These are phyloP conservation scores for Epichloe gansuensis DNA, from an alignment of 2,329 filamentous ascomycete species.

Conservation along the genomic window DNA sequence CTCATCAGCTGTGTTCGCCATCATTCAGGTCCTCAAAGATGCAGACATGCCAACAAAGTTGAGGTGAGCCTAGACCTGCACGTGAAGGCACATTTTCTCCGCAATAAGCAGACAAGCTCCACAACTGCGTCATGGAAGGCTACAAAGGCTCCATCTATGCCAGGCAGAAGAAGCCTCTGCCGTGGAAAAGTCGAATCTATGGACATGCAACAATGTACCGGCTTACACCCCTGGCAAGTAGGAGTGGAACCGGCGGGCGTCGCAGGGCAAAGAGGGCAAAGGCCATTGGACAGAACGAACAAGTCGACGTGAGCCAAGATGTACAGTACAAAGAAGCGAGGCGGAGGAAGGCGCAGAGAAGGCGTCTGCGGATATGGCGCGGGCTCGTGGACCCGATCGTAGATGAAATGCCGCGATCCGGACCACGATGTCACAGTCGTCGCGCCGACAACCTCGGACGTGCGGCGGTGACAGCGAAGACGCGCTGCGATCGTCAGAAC, in stretches of 20 bases:
- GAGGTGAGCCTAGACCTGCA: not conserved
- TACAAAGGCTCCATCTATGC: not conserved
- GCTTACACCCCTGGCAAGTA: not conserved
- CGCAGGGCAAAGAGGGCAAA: not conserved
- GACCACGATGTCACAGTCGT: conserved; percentile 1
- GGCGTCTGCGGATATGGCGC: not conserved
- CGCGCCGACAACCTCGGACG: not conserved
- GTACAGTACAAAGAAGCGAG: not conserved
- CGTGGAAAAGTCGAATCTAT: not conserved
- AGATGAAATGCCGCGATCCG: conserved; percentile 1
- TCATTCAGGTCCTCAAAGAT: too few relatives aligned
- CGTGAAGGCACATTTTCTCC: not conserved
- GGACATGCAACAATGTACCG: not conserved
- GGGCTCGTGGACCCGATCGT: conserved; percentile 1
- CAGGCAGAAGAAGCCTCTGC: not conserved
- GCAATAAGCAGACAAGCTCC: not conserved
- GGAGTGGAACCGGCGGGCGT: not conserved
- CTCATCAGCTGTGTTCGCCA: too few relatives aligned
- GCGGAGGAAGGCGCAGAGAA: not conserved
- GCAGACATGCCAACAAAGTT: too few relatives aligned
- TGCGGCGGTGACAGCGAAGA: not conserved
- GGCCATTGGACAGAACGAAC: not conserved
- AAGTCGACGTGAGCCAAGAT: not conserved
- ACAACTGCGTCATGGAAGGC: not conserved
- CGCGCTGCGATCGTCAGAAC: too few relatives aligned